Evolutionary conservation across 1,139 yeast species (phyloP).

Genomic region (Kodamaea sp.): DNA sequence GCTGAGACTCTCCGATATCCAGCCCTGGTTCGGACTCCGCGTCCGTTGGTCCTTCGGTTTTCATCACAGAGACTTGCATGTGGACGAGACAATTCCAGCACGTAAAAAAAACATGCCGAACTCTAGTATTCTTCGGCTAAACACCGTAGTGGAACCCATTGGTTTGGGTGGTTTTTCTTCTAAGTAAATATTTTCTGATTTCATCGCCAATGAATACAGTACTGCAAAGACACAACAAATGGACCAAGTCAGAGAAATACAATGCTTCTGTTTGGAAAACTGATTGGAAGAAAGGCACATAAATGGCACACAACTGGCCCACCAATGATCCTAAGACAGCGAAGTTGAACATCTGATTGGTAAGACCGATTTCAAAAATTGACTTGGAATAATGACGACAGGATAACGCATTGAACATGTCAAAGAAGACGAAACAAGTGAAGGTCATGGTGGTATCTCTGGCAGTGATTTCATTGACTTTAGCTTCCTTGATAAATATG

Average conservation of each 20-base stretch:
- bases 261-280: slow-evolving; percentile 94
- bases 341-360: slow-evolving; percentile 85
- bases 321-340: slow-evolving; percentile 88
- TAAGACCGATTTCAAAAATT: slow-evolving; percentile 74
- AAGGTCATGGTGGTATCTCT: slow-evolving; percentile 99
- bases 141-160: slow-evolving; percentile 13
- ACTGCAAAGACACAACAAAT: slow-evolving; percentile 65
- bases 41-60: too few species aligned
- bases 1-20: too few species aligned
- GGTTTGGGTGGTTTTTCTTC: slow-evolving; percentile 11
- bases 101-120: too few species aligned
- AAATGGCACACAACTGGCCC: slow-evolving; percentile 94
- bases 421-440: slow-evolving; percentile 91
- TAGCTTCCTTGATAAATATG: slow-evolving; percentile 83
- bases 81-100: too few species aligned
- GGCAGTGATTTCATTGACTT: slow-evolving; percentile 76
- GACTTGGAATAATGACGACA: slow-evolving; percentile 88
- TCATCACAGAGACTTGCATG: too few species aligned
- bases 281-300: slow-evolving; percentile 86
- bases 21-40: too few species aligned
- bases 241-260: slow-evolving; percentile 62
- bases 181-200: slow-evolving; percentile 53
- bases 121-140: too few species aligned
- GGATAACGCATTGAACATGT: slow-evolving; percentile 92
- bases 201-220: slow-evolving; percentile 88